Evolutionary conservation across 495 filamentous ascomycete species (phyloP), one percentile per base, ranked within the genome.

Genomic region (Recurvomyces mirabilis): DNA sequence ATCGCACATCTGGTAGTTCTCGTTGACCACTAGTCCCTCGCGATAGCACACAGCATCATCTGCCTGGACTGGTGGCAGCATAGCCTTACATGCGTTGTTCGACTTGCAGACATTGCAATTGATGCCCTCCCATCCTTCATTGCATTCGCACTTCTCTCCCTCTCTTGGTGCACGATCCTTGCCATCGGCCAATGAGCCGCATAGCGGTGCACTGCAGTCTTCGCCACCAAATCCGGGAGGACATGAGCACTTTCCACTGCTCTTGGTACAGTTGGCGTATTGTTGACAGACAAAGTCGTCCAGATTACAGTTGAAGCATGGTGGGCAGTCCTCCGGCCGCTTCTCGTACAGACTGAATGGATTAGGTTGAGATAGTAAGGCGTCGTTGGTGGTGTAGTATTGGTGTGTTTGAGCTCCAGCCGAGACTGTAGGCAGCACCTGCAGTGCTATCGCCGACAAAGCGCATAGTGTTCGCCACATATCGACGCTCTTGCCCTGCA

Each of bases 1-100:
- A 68, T 93, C 84, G 61, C 91, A 98, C 75, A 94, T 88, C 68
- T 96, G 93, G 61, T 84, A 87, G 61, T 96, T 98, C 60, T 94
- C 76, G 53, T 93, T 84, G 22, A 94, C 79, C 4, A 91, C 81
- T 47, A 93, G 74, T 29, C 87, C 88, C 51, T 89, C 78, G 51
- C 82, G 82, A 55, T 94, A 94, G 67, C 91, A 98, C 18, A 93
- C 84, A 18, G 84, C 91, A 14, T 68, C 62, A 22, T 85, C 88
- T 31, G 76, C 85, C n/a, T 68, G 60, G 1, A 73, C 73, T 3
- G 73, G 70, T 2, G 87, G 84, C 75, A 89, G 91, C 63, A 98
- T 65, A 6, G 82, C 74, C 62, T 86, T 70, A 59, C 91, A 98
- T 11, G 83, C 87, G 44, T 80, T 65, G 59, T 96, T 70, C 13